phyloP scores from a whole-genome alignment of 23 red algal species.

The Gracilaria gracilis region DNA sequence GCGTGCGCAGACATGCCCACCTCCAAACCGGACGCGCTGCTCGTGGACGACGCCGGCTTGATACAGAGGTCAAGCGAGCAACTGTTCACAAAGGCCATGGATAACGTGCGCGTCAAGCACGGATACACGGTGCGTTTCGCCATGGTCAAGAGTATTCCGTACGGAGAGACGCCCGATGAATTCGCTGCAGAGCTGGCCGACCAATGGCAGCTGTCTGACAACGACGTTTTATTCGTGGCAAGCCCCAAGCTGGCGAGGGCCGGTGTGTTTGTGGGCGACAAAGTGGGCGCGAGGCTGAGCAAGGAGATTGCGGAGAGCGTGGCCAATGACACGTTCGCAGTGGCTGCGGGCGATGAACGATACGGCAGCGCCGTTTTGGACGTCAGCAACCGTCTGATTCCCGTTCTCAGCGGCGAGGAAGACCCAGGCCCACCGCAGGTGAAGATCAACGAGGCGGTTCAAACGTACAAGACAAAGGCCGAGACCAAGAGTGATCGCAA shows the following conservation, averaged over 20 bases:
- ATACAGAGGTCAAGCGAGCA: slow-evolving; percentile 10
- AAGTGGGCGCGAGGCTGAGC: neutral
- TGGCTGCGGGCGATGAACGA: slow-evolving; percentile 56
- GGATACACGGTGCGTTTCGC: slow-evolving; percentile 52
- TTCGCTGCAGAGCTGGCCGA: slow-evolving; percentile 51
- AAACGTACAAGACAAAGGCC: slow-evolving; percentile 74
- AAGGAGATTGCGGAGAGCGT: slow-evolving; percentile 57
- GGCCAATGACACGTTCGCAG: slow-evolving; percentile 68
- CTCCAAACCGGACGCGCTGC: neutral
- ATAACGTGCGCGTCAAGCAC: neutral
- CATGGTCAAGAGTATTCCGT: slow-evolving; percentile 25
- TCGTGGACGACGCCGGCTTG: slow-evolving; percentile 21
- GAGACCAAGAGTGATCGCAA: slow-evolving; percentile 61
- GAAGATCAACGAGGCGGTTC: slow-evolving; percentile 14
- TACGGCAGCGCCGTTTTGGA: slow-evolving; percentile 68
- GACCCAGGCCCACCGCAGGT: slow-evolving; percentile 75
- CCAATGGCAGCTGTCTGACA: neutral
- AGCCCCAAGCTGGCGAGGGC: slow-evolving; percentile 64
- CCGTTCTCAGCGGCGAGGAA: slow-evolving; percentile 56
- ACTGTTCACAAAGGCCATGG: slow-evolving; percentile 24
- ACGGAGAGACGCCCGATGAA: slow-evolving; percentile 53
- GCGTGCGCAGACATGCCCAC: neutral
- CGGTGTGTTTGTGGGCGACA: slow-evolving; percentile 59
- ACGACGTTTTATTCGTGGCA: slow-evolving; percentile 67
- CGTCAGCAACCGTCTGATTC: slow-evolving; percentile 66